Conservation (phyloP, 768 basidiomycete genomes). For the Cyathus striatus region DNA sequence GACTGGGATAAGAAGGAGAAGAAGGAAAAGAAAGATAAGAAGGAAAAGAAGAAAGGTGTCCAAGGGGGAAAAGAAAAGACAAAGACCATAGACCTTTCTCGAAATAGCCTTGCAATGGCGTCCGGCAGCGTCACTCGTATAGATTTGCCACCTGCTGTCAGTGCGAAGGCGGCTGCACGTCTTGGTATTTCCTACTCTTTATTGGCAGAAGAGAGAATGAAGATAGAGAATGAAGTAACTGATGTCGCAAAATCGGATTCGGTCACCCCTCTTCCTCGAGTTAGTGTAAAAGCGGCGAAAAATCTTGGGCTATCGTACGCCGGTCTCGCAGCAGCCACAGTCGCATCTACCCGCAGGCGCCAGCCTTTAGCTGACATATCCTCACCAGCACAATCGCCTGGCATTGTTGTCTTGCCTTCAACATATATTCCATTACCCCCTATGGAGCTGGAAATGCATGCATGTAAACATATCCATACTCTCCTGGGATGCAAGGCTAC, state of each 20-base stretch:
- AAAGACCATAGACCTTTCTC: neutral
- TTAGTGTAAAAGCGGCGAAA: no score
- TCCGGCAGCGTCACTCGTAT: neutral
- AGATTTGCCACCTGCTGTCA: slow-evolving; percentile 8
- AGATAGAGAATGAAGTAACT: no score
- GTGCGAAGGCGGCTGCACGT: slow-evolving; percentile 35
- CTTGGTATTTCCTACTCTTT: slow-evolving; percentile 32
- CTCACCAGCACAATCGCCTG: slow-evolving; percentile 47
- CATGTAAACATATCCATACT: slow-evolving; percentile 64
- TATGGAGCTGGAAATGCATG: slow-evolving; percentile 67
- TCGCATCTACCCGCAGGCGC: slow-evolving; percentile 14
- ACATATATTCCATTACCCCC: slow-evolving; percentile 56
- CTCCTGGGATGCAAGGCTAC: slow-evolving; percentile 60
- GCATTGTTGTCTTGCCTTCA: slow-evolving; percentile 54
- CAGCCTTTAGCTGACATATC: slow-evolving; percentile 5
- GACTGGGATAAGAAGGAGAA: slow-evolving; percentile 31
- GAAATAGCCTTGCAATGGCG: neutral
- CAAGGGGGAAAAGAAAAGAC: slow-evolving; percentile 7
- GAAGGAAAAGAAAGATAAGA: slow-evolving; percentile 16
- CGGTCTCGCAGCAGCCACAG: slow-evolving; percentile 22
- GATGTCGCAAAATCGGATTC: no score
- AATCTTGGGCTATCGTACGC: neutral
- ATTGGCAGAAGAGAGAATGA: no score
- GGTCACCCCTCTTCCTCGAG: no score
- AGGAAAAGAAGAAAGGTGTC: slow-evolving; percentile 14